Percentiles rank a stretch among this genome's conserved stretches.
Evolutionary conservation across 805 yeast species (phyloP).

Genomic region (Starmerella riodocensis): DNA sequence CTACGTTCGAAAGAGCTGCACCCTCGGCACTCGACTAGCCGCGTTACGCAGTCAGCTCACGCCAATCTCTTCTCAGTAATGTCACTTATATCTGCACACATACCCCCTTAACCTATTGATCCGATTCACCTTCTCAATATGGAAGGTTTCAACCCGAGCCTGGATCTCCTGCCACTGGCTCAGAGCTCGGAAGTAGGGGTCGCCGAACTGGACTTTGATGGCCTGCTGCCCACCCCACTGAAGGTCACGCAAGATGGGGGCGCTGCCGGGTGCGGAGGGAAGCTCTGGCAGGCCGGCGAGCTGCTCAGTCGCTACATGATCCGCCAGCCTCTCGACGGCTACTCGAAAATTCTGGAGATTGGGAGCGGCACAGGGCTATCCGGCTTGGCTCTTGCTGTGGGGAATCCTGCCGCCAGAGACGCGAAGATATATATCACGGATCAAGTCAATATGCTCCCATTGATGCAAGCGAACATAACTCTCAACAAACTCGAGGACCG

Average conservation of each 20-base stretch:
- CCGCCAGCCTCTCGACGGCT: constrained; percentile 20
- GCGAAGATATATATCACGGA: constrained; percentile 37
- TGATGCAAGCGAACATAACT: constrained; percentile 36
- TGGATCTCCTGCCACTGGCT: constrained; percentile 28
- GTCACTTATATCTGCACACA: no score
- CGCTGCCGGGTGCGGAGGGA: constrained; percentile 50
- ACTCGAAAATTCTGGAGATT: constrained; percentile 34
- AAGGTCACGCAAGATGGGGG: constrained; percentile 45
- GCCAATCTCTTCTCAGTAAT: no score
- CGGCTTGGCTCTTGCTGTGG: constrained; percentile 31
- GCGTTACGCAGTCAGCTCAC: no score
- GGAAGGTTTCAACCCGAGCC: constrained; percentile 19
- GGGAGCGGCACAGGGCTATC: constrained; percentile 51
- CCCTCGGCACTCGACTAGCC: no score
- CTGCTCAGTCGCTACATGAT: constrained; percentile 36
- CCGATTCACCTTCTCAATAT: no score
- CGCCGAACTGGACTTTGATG: constrained; percentile 31
- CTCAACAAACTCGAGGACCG: constrained; percentile 30
- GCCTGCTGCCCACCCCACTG: constrained; percentile 29
- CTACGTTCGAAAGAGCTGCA: no score
- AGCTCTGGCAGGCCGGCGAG: constrained; percentile 50
- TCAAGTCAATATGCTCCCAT: constrained; percentile 34
- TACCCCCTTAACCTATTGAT: no score
- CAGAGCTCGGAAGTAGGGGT: constrained; percentile 31
- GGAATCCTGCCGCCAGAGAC: constrained; percentile 22